These are phyloP conservation scores for Paracorniculantispora psalliotae DNA, from an alignment of 2,329 filamentous ascomycete genomes.

Conservation along the genomic window DNA sequence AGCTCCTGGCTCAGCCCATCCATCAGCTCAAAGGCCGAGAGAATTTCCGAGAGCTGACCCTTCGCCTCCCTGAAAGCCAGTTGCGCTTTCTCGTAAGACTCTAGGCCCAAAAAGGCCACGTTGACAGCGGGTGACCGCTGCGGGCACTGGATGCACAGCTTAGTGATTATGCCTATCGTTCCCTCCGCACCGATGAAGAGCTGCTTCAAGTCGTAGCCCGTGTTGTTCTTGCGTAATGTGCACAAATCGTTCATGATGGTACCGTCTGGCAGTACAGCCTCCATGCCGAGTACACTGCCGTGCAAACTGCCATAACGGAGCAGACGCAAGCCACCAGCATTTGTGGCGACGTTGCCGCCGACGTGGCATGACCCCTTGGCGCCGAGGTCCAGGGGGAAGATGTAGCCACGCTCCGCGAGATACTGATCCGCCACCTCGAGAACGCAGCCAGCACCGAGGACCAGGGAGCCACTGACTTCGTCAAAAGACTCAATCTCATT, in stretches of 20 bases:
- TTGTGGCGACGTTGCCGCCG: conserved; percentile 92
- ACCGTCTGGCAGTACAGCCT: conserved; percentile 89
- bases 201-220: conserved; percentile 95
- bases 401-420: conserved; percentile 74
- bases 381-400: conserved; percentile 95
- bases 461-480: conserved; percentile 83
- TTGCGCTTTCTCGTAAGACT: conserved; percentile 86
- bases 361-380: conserved; percentile 97
- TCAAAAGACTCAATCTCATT: conserved; percentile 89
- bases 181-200: conserved; percentile 94
- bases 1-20: conserved; percentile 76
- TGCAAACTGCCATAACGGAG: conserved; percentile 92
- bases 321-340: conserved; percentile 85
- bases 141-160: conserved; percentile 81
- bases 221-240: conserved; percentile 95
- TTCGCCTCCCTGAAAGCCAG: conserved; percentile 85
- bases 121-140: conserved; percentile 85
- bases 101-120: conserved; percentile 87
- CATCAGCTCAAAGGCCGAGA: conserved; percentile 98
- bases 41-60: conserved; percentile 83
- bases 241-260: conserved; percentile 86
- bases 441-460: conserved; percentile 86
- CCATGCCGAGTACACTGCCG: conserved; percentile 84
- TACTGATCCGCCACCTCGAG: conserved; percentile 85
- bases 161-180: conserved; percentile 91